A percentile compares a stretch with the other conserved stretches of the same genome.
phyloP scores from a whole-genome alignment of 176 grass and related monocot species.

The Bolboschoenus planiculmis region DNA sequence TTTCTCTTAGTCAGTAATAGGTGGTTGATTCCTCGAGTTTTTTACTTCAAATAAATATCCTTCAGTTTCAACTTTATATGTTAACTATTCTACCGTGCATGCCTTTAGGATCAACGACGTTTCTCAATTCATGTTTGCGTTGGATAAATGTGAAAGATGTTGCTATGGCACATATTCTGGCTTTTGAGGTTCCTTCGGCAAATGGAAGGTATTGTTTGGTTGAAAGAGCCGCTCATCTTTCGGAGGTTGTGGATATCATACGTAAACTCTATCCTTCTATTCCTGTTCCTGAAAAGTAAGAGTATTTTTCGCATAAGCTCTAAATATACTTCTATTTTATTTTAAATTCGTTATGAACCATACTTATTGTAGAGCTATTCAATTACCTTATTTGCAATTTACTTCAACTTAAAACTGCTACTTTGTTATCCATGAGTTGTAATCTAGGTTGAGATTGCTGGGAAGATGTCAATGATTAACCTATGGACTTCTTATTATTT shows the following conservation, averaged over 20 bases:
- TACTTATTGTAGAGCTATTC: background rate
- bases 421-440: background rate
- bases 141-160: slow-evolving; percentile 22
- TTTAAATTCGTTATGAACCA: background rate
- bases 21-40: background rate
- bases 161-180: slow-evolving; percentile 21
- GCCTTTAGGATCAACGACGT: slow-evolving; percentile 14
- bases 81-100: background rate
- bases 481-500: no score
- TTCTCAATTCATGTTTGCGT: background rate
- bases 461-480: background rate
- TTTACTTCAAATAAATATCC: no score
- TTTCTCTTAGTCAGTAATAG: background rate
- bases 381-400: background rate
- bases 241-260: slow-evolving; percentile 15
- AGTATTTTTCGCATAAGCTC: background rate
- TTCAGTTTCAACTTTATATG: background rate
- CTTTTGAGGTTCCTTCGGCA: slow-evolving; percentile 20
- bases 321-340: background rate
- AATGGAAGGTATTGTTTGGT: slow-evolving; percentile 26
- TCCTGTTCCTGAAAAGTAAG: slow-evolving; percentile 16
- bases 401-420: background rate
- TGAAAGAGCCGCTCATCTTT: slow-evolving; percentile 8
- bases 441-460: background rate
- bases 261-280: slow-evolving; percentile 15